These are phyloP conservation scores for Urtica urens DNA, from an alignment of 306 rosid genomes.

Conservation along the genomic window DNA sequence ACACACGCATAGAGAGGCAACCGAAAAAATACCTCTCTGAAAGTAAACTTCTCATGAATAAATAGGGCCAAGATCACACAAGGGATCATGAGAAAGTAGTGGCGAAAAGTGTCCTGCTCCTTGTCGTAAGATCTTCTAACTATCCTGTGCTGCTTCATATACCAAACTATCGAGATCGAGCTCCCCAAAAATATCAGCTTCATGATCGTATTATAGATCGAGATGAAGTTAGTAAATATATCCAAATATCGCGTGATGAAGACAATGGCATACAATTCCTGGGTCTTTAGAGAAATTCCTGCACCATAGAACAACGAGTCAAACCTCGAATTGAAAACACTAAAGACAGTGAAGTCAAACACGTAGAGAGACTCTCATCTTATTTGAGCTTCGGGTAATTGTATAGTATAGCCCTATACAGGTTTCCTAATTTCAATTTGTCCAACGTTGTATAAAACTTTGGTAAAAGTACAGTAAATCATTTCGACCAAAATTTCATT, in stretches of 20 bases:
- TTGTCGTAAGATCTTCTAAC: slow-evolving; percentile 82
- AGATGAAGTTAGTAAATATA: slow-evolving; percentile 46
- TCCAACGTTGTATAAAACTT: too few species aligned
- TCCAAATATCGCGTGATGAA: slow-evolving; percentile 80
- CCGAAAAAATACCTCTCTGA: slow-evolving; percentile 73
- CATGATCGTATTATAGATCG: slow-evolving; percentile 65
- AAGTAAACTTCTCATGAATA: slow-evolving; percentile 60
- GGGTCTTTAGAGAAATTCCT: slow-evolving; percentile 88
- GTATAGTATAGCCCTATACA: too few species aligned
- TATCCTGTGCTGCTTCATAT: slow-evolving; percentile 69
- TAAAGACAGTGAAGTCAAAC: too few species aligned
- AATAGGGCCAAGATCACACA: slow-evolving; percentile 59
- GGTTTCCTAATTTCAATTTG: too few species aligned
- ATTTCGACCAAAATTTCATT: too few species aligned
- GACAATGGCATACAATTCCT: slow-evolving; percentile 83
- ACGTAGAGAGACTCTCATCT: too few species aligned
- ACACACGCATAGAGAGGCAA: not conserved
- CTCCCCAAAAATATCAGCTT: slow-evolving; percentile 85
- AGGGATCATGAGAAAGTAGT: slow-evolving; percentile 51
- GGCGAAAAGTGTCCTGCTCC: slow-evolving; percentile 89
- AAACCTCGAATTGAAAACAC: too few species aligned
- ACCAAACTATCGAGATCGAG: slow-evolving; percentile 85
- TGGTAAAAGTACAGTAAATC: too few species aligned
- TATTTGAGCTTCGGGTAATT: too few species aligned
- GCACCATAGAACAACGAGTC: too few species aligned